Evolutionary conservation across 768 basidiomycete species (phyloP).

Genomic region (Hericium alpestre): DNA sequence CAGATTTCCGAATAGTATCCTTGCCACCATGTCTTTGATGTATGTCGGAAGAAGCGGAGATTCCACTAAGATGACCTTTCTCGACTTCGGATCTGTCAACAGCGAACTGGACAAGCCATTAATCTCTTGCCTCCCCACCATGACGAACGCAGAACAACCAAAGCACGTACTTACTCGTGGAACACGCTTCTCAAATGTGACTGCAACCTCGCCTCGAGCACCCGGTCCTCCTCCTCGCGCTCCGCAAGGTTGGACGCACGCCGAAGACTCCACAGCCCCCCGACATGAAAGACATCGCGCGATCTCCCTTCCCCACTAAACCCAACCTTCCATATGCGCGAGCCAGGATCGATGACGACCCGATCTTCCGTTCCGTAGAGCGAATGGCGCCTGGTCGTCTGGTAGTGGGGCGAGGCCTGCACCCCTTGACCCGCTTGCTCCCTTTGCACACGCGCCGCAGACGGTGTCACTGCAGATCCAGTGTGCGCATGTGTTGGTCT

Average conservation of each 20-base stretch:
- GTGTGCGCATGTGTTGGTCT: conserved; percentile 26
- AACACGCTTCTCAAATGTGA: conserved; percentile 67
- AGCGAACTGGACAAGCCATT: conserved; percentile 50
- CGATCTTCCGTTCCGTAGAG: conserved; percentile 96
- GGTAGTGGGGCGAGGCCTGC: conserved; percentile 73
- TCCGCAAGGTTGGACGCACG: conserved; percentile 43
- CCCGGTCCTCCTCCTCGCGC: conserved; percentile 61
- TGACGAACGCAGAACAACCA: background rate
- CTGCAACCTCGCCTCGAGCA: conserved; percentile 64
- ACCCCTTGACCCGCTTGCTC: conserved; percentile 30
- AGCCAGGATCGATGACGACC: conserved; percentile 90
- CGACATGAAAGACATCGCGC: conserved; percentile 68
- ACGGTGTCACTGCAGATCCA: conserved; percentile 20
- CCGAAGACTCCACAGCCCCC: conserved; percentile 50
- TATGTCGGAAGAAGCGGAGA: conserved; percentile 77
- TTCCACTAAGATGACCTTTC: conserved; percentile 90
- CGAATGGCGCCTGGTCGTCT: conserved; percentile 80
- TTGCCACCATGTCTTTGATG: conserved; percentile 82
- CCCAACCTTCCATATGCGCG: conserved; percentile 91
- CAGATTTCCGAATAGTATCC: conserved; percentile 80
- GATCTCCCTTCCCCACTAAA: conserved; percentile 94
- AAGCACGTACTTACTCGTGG: conserved; percentile 52
- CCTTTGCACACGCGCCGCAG: conserved; percentile 8
- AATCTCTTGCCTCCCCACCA: conserved; percentile 6
- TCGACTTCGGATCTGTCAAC: conserved; percentile 87